A percentile compares a stretch with the other conserved stretches of the same genome.
Conservation (phyloP, 2,329 filamentous ascomycete genomes). For the Keithomyces neogunnii region DNA sequence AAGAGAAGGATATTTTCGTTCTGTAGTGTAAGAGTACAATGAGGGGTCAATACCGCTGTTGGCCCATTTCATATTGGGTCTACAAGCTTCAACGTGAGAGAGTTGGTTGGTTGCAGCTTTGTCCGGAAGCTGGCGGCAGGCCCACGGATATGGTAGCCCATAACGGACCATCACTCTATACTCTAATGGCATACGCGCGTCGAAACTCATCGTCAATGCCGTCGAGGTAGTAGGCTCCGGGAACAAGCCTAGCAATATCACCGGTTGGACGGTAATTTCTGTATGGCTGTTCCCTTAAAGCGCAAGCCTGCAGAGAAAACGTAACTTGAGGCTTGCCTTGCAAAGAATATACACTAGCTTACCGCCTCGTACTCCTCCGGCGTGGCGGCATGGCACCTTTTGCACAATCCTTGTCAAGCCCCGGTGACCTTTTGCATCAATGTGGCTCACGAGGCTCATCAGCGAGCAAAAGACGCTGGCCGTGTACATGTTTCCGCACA, state of each 20-base stretch:
- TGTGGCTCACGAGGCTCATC: not conserved
- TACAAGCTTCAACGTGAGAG: too few relatives aligned
- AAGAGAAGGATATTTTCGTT: too few relatives aligned
- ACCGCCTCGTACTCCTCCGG: not conserved
- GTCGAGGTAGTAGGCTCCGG: not conserved
- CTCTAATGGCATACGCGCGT: not conserved
- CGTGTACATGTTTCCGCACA: conserved; percentile 1
- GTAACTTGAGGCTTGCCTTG: not conserved
- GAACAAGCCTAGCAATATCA: not conserved
- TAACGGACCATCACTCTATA: not conserved
- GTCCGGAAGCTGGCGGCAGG: too few relatives aligned
- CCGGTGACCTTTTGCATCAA: not conserved
- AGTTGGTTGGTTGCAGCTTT: too few relatives aligned
- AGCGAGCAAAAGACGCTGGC: not conserved
- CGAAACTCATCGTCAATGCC: not conserved
- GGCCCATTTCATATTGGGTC: too few relatives aligned
- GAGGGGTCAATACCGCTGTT: too few relatives aligned
- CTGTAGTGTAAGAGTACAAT: too few relatives aligned
- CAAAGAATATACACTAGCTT: not conserved
- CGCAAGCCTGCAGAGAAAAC: not conserved
- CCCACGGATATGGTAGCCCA: too few relatives aligned
- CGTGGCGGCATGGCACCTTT: not conserved
- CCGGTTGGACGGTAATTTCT: not conserved
- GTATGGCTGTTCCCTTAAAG: not conserved
- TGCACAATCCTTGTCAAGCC: not conserved